Evolutionary conservation across 225 moss, liverwort and hornwort species (phyloP).

Genomic region (Takakia lepidozioides): DNA sequence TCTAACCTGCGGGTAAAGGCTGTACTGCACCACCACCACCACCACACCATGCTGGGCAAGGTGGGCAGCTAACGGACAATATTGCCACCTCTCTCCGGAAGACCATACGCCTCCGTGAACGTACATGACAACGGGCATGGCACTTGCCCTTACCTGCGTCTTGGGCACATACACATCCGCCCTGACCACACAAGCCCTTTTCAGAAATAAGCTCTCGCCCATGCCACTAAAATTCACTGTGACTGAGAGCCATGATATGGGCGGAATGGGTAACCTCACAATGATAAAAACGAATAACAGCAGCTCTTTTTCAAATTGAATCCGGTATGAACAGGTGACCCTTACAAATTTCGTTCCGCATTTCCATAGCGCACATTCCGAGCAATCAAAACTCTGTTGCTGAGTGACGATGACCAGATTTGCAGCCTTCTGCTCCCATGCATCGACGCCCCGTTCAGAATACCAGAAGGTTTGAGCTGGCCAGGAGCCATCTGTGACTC

Average conservation of each 20-base stretch:
- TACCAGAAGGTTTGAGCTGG: no score
- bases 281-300: no score
- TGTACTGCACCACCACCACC: conserved; percentile 78
- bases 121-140: conserved; percentile 67
- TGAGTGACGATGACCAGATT: conserved; percentile 9
- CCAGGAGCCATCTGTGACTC: background rate
- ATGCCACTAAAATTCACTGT: no score
- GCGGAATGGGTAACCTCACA: no score
- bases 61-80: conserved; percentile 59
- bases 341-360: conserved; percentile 61
- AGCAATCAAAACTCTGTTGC: conserved; percentile 25
- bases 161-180: conserved; percentile 68
- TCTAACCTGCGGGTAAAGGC: conserved; percentile 65
- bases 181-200: conserved; percentile 21
- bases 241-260: no score
- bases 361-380: conserved; percentile 63
- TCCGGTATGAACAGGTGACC: no score
- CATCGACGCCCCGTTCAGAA: background rate
- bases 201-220: no score
- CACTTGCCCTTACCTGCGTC: conserved; percentile 8
- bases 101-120: conserved; percentile 97
- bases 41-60: conserved; percentile 76
- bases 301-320: no score
- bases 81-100: conserved; percentile 82
- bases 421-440: conserved; percentile 11